Conservation (phyloP, 1,284 basidiomycete species). For the Blastosporella zonata region DNA sequence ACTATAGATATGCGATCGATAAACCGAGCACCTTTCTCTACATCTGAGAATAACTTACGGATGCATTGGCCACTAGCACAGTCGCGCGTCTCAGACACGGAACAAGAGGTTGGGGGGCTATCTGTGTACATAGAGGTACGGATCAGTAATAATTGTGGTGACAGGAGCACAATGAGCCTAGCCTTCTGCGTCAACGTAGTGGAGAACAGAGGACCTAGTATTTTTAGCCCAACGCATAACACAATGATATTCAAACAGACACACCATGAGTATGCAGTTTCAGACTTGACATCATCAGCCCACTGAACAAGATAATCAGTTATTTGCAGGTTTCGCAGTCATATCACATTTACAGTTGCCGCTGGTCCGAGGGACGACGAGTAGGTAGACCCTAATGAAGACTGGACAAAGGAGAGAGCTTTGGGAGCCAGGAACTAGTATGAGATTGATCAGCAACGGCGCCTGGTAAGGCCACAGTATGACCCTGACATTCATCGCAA, state of each 20-base stretch:
- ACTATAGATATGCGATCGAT: constrained; percentile 28
- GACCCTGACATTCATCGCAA: constrained; percentile 34
- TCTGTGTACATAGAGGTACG: constrained; percentile 27
- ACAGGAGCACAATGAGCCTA: constrained; percentile 2
- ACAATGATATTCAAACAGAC: constrained; percentile 1
- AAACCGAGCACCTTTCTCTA: not conserved
- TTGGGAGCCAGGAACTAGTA: constrained; percentile 47
- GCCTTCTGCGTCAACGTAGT: constrained; percentile 52
- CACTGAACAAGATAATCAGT: constrained; percentile 30
- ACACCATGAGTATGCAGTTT: constrained; percentile 38
- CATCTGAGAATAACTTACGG: constrained; percentile 29
- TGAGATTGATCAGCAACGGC: not conserved
- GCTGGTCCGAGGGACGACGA: constrained; percentile 43
- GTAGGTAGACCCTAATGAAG: constrained; percentile 40
- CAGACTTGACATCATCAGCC: constrained; percentile 42
- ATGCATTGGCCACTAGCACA: constrained; percentile 41
- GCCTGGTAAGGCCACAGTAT: not conserved
- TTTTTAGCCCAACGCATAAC: not conserved
- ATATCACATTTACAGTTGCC: constrained; percentile 33
- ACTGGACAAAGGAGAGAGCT: constrained; percentile 42
- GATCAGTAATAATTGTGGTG: not conserved
- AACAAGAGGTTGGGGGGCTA: constrained; percentile 46
- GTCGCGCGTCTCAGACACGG: constrained; percentile 43
- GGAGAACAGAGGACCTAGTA: constrained; percentile 36
- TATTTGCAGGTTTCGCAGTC: not conserved